phyloP scores from a whole-genome alignment of 192 early-diverging fungal species.

The Backusella australiensis region DNA sequence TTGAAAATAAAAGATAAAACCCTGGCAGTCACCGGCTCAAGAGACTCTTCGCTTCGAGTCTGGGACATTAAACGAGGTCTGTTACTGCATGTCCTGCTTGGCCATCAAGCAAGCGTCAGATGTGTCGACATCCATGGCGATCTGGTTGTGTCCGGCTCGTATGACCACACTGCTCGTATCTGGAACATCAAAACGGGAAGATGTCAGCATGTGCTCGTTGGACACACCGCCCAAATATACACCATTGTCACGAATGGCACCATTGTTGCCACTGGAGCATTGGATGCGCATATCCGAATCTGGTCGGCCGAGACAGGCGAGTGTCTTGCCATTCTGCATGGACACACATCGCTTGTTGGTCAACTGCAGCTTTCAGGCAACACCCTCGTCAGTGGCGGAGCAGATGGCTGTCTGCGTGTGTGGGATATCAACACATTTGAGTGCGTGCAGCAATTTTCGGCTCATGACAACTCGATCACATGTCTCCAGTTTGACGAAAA shows the following conservation, averaged over 20 bases:
- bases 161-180: conserved; percentile 87
- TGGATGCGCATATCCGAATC: conserved; percentile 89
- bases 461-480: conserved; percentile 86
- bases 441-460: conserved; percentile 64
- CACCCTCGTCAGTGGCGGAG: conserved; percentile 86
- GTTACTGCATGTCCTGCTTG: conserved; percentile 72
- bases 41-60: conserved; percentile 90
- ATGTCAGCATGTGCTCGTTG: conserved; percentile 70
- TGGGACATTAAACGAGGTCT: conserved; percentile 75
- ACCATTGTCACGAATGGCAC: conserved; percentile 84
- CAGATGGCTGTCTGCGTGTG: conserved; percentile 88
- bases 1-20: conserved; percentile 70
- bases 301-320: conserved; percentile 85
- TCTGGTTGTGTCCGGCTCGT: conserved; percentile 85
- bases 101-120: conserved; percentile 88
- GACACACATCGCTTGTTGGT: conserved; percentile 92
- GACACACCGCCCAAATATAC: conserved; percentile 93
- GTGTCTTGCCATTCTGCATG: conserved; percentile 76
- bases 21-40: conserved; percentile 87
- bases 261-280: conserved; percentile 83
- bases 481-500: conserved; percentile 93
- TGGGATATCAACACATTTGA: conserved; percentile 73
- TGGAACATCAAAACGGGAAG: conserved; percentile 83
- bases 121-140: conserved; percentile 86
- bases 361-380: conserved; percentile 57